These are phyloP conservation scores for Phytomonas sp. DNA, from an alignment of 208 protist genomes.

Conservation along the genomic window DNA sequence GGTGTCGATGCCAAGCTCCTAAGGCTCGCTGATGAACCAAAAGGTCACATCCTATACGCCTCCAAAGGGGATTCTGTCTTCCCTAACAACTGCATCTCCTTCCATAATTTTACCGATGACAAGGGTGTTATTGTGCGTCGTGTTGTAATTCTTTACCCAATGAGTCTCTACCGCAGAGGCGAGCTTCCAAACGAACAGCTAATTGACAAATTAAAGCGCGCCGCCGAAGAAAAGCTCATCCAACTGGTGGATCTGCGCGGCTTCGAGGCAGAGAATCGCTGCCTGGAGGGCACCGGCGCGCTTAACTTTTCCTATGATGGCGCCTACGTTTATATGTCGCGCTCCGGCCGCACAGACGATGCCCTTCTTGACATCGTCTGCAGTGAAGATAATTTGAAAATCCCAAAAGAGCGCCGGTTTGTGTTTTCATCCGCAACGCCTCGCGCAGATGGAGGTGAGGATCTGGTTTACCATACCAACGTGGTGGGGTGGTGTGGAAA, in stretches of 20 bases:
- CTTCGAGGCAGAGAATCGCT: slow-evolving; percentile 39
- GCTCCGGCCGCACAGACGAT: slow-evolving; percentile 57
- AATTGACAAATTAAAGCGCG: slow-evolving; percentile 31
- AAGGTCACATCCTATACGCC: slow-evolving; percentile 22
- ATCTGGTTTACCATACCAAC: slow-evolving; percentile 63
- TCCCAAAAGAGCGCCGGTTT: slow-evolving; percentile 70
- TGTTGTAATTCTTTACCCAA: slow-evolving; percentile 72
- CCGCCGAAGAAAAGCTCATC: slow-evolving; percentile 24
- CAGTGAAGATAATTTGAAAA: slow-evolving; percentile 58
- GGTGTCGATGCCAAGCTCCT: slow-evolving; percentile 24
- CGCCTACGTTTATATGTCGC: slow-evolving; percentile 73
- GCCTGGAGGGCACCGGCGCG: slow-evolving; percentile 61
- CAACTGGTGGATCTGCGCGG: slow-evolving; percentile 63
- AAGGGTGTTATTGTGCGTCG: slow-evolving; percentile 47
- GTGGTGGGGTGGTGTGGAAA: slow-evolving; percentile 76
- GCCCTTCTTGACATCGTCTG: slow-evolving; percentile 58
- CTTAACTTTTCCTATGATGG: slow-evolving; percentile 62
- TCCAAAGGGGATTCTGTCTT: slow-evolving; percentile 49
- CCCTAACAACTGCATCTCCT: slow-evolving; percentile 59
- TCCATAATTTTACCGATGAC: slow-evolving; percentile 70
- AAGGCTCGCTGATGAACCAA: slow-evolving; percentile 24
- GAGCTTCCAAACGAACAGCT: slow-evolving; percentile 54
- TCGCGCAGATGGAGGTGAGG: slow-evolving; percentile 22
- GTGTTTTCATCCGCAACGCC: slow-evolving; percentile 37
- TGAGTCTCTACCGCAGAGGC: slow-evolving; percentile 54